A percentile compares a stretch with the other conserved stretches of the same genome.
phyloP scores from a whole-genome alignment of 305 asterid species.

The Fraxinus nigra region DNA sequence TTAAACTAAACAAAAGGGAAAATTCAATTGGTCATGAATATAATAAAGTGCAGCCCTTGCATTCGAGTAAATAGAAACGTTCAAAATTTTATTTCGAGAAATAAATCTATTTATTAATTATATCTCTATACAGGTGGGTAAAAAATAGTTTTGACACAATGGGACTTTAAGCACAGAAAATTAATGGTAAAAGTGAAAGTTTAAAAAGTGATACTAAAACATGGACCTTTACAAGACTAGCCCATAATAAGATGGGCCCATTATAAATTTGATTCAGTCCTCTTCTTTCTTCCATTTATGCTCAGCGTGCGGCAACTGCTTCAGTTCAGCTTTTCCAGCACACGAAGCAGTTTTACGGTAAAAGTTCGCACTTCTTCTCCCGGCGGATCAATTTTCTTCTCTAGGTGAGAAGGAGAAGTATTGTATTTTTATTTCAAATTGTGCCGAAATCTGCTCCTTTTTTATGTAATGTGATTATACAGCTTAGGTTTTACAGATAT shows the following conservation, averaged over 20 bases:
- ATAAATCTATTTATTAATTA: background rate
- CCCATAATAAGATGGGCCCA: background rate
- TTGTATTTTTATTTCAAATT: background rate
- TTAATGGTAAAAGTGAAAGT: background rate
- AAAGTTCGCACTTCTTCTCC: background rate
- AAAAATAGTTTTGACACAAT: background rate
- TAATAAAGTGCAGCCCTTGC: background rate
- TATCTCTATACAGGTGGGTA: background rate
- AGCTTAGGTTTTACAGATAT: background rate
- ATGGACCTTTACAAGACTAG: background rate
- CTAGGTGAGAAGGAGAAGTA: background rate
- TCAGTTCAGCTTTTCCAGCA: background rate
- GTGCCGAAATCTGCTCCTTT: background rate
- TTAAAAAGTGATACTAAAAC: background rate
- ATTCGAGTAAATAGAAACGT: background rate
- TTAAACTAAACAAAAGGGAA: background rate
- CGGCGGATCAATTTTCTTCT: background rate
- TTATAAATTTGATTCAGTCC: background rate
- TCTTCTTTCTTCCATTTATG: background rate
- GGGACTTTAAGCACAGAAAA: background rate
- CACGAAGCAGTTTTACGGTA: background rate
- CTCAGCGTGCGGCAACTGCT: background rate
- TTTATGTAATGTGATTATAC: background rate
- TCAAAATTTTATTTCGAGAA: background rate
- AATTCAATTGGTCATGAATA: background rate